Conservation (phyloP, 1,284 basidiomycete genomes). For the Cutaneotrichosporon sp. region DNA sequence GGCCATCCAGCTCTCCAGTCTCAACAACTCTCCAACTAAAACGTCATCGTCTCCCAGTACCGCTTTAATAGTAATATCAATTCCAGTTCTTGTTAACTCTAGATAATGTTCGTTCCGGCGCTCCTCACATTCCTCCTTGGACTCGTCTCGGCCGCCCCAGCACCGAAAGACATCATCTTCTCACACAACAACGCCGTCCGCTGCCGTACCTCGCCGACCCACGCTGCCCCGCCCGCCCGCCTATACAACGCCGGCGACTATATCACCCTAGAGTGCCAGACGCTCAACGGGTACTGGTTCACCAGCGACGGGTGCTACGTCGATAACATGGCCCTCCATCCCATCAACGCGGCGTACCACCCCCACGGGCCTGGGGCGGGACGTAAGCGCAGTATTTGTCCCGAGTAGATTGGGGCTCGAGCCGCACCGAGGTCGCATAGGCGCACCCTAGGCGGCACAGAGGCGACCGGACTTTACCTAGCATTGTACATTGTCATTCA, state of each 20-base stretch:
- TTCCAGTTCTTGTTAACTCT: background rate
- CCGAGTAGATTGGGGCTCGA: too few relatives aligned
- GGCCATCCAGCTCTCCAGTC: too few relatives aligned
- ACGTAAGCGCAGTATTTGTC: background rate
- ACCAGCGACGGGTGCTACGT: constrained; percentile 2
- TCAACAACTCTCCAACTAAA: too few relatives aligned
- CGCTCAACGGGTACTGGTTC: background rate
- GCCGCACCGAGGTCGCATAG: too few relatives aligned
- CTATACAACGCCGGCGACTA: constrained; percentile 1
- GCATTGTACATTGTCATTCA: too few relatives aligned
- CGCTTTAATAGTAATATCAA: too few relatives aligned
- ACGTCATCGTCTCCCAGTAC: too few relatives aligned
- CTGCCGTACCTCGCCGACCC: background rate
- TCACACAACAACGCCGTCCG: background rate
- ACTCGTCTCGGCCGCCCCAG: background rate
- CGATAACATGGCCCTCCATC: background rate
- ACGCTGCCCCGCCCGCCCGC: background rate
- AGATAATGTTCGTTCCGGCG: background rate
- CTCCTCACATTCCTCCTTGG: background rate
- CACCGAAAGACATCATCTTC: background rate
- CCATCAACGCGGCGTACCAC: background rate
- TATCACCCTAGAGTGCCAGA: background rate
- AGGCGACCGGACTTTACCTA: too few relatives aligned
- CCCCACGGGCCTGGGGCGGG: background rate
- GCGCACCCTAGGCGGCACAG: too few relatives aligned